A percentile compares a stretch with the other conserved stretches of the same genome.
Evolutionary conservation across 768 basidiomycete genomes (phyloP).

Genomic region (Boletus subcaerulescens): DNA sequence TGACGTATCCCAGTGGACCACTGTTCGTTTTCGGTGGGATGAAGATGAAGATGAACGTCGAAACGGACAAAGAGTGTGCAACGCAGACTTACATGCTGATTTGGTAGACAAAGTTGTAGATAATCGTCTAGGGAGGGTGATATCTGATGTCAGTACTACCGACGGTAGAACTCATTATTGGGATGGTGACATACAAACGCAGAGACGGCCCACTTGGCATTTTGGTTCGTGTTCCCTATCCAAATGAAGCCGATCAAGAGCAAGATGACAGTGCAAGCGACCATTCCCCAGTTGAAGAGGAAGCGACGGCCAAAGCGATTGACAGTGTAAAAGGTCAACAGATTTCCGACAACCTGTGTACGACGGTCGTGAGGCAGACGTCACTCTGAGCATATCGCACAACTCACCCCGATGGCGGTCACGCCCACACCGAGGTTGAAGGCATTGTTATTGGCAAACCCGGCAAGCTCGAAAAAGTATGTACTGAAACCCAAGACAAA

Average conservation of each 20-base stretch:
- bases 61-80: background rate
- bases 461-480: constrained; percentile 38
- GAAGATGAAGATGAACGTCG: background rate
- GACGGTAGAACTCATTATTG: background rate
- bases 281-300: constrained; percentile 30
- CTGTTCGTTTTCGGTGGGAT: constrained; percentile 4
- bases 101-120: constrained; percentile 32
- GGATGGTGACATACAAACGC: constrained; percentile 16
- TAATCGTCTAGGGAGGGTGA: constrained; percentile 18
- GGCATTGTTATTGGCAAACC: constrained; percentile 26
- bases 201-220: constrained; percentile 22
- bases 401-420: constrained; percentile 26
- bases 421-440: constrained; percentile 33
- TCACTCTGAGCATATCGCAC: background rate
- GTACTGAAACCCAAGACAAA: constrained; percentile 29
- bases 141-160: background rate
- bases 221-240: constrained; percentile 11
- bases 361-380: background rate
- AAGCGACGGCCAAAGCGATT: constrained; percentile 24
- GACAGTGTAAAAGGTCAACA: constrained; percentile 25
- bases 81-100: constrained; percentile 19
- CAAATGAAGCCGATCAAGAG: constrained; percentile 29
- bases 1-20: constrained; percentile 27
- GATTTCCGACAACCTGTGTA: constrained; percentile 24
- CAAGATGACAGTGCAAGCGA: constrained; percentile 18